Conservation (phyloP, 2,329 filamentous ascomycete genomes). For the Teratosphaeria zuluensis region DNA sequence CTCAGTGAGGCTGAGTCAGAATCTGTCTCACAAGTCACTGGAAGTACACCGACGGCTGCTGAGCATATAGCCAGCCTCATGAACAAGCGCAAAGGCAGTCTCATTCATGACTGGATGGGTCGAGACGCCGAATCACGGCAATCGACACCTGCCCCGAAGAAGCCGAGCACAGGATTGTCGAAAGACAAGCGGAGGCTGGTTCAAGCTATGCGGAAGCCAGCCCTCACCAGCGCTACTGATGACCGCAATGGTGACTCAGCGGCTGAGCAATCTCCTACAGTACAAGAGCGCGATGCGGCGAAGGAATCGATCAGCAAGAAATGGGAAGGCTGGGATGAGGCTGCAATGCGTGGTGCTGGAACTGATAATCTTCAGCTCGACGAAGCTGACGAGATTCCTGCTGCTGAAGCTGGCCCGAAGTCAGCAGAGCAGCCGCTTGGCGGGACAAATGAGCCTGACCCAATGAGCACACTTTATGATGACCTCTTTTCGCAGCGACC, state of each 20-base stretch:
- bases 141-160: slow-evolving; percentile 1
- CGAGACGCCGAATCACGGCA: slow-evolving; percentile 24
- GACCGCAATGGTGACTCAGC: not conserved
- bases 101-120: slow-evolving; percentile 41
- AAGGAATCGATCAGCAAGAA: not conserved
- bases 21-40: not conserved
- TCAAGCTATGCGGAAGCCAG: not conserved
- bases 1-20: slow-evolving; percentile 13
- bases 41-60: slow-evolving; percentile 1
- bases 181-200: slow-evolving; percentile 7
- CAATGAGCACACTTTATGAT: slow-evolving; percentile 14
- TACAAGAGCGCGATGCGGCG: not conserved
- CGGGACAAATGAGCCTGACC: slow-evolving; percentile 12
- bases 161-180: slow-evolving; percentile 1
- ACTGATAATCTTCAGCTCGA: not conserved
- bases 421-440: not conserved
- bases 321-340: not conserved
- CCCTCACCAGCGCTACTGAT: not conserved
- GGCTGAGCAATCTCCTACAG: not conserved
- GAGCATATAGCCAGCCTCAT: not conserved
- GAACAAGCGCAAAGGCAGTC: slow-evolving; percentile 16
- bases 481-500: slow-evolving; percentile 20
- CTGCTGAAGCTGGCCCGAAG: not conserved
- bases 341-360: not conserved
- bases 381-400: not conserved